Evolutionary conservation across 352 stramenopile genomes (phyloP).

Genomic region (Pythium volutum): DNA sequence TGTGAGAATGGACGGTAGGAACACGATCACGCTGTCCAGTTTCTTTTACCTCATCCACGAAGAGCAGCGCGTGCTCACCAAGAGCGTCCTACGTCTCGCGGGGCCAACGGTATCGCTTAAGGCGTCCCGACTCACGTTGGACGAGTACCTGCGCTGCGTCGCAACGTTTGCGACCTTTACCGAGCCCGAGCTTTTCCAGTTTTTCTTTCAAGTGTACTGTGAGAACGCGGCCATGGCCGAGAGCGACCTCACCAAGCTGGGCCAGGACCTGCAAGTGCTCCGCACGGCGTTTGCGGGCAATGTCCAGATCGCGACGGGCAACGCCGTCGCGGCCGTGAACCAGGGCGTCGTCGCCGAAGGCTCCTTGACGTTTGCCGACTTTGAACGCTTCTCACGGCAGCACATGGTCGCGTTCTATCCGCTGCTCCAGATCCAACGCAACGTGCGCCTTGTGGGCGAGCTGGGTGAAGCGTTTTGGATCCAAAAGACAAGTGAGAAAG

Average conservation of each 20-base stretch:
- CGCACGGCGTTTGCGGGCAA: constrained; percentile 43
- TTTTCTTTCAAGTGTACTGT: constrained; percentile 55
- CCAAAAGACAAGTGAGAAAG: constrained; percentile 42
- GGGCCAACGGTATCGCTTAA: background rate
- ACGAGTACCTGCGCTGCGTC: constrained; percentile 48
- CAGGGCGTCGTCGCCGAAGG: constrained; percentile 5
- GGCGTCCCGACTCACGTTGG: constrained; percentile 38
- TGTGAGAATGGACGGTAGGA: background rate
- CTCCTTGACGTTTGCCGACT: constrained; percentile 43
- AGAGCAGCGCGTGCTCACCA: constrained; percentile 39
- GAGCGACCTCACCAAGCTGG: constrained; percentile 37
- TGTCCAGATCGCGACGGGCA: constrained; percentile 39
- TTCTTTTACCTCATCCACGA: constrained; percentile 65
- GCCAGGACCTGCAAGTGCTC: constrained; percentile 40
- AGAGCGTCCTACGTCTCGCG: constrained; percentile 39
- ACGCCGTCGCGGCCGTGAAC: constrained; percentile 27
- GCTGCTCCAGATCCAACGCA: constrained; percentile 48
- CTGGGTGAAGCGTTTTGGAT: constrained; percentile 53
- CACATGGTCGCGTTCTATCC: constrained; percentile 54
- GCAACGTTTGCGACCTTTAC: constrained; percentile 48
- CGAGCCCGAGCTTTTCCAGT: constrained; percentile 47
- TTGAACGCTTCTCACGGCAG: constrained; percentile 43
- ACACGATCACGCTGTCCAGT: constrained; percentile 22
- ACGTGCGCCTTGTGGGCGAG: constrained; percentile 24
- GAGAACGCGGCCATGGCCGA: constrained; percentile 30